Percentiles rank a stretch among this genome's conserved stretches.
These are phyloP conservation scores for Picea glauca DNA, from an alignment of 75 land plant species.

Conservation along the genomic window DNA sequence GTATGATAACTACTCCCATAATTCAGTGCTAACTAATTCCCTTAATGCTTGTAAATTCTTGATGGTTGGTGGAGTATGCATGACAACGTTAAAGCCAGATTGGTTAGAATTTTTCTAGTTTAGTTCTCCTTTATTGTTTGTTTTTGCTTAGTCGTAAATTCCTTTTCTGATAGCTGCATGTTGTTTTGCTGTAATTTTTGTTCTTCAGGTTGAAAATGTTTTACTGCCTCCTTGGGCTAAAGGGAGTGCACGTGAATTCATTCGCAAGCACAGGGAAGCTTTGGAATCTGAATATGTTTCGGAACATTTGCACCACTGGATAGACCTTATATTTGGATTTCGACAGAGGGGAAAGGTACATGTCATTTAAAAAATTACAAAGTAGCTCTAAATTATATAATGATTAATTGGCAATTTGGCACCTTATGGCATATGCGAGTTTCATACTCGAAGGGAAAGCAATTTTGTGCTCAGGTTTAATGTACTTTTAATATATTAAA, in stretches of 20 bases:
- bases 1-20: too few relatives aligned
- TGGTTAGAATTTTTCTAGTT: not conserved
- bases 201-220: constrained; percentile 86
- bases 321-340: constrained; percentile 96
- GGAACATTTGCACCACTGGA: constrained; percentile 99
- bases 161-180: not conserved
- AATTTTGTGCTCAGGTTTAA: not conserved
- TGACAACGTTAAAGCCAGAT: too few relatives aligned
- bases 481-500: not conserved
- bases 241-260: constrained; percentile 98
- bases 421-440: not conserved
- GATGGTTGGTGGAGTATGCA: too few relatives aligned
- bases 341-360: constrained; percentile 96
- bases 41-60: too few relatives aligned
- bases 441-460: not conserved
- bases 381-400: not conserved
- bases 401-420: not conserved
- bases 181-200: constrained; percentile 3
- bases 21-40: too few relatives aligned
- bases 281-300: constrained; percentile 96
- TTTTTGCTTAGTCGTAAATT: not conserved
- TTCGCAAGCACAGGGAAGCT: constrained; percentile 94
- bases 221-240: constrained; percentile 98
- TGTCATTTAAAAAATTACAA: not conserved
- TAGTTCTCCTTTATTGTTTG: not conserved